These are phyloP conservation scores for Coemansia sp. DNA, from an alignment of 192 early-diverging fungal genomes.

Conservation along the genomic window DNA sequence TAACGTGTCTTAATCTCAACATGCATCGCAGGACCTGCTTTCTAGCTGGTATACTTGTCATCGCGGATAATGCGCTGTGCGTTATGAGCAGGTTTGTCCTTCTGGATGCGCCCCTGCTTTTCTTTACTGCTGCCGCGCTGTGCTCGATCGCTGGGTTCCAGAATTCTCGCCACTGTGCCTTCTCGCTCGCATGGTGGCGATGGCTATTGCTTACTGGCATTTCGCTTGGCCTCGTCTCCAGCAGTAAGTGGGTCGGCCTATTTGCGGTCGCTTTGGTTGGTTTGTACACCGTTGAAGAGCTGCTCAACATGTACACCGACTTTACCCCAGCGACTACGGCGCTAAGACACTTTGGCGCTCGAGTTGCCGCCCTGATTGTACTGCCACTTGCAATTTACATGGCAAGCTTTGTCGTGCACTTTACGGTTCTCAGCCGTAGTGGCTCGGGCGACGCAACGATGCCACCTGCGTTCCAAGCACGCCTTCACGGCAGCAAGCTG, in stretches of 20 bases:
- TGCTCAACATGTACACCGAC: constrained; percentile 77
- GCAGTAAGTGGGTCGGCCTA: constrained; percentile 95
- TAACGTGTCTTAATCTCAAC: constrained; percentile 64
- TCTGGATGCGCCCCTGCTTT: constrained; percentile 71
- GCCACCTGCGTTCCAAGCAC: constrained; percentile 84
- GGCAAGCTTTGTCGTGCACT: constrained; percentile 90
- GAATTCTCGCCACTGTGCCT: constrained; percentile 56
- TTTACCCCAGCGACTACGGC: constrained; percentile 45
- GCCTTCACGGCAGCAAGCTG: constrained; percentile 75
- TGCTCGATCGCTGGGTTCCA: constrained; percentile 62
- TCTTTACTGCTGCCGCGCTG: constrained; percentile 62
- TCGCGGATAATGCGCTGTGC: constrained; percentile 64
- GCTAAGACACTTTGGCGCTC: constrained; percentile 74
- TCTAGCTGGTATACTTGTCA: constrained; percentile 60
- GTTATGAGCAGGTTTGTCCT: constrained; percentile 70
- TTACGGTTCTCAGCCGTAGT: constrained; percentile 73
- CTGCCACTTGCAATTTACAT: constrained; percentile 81
- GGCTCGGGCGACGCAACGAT: constrained; percentile 94
- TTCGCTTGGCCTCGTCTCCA: constrained; percentile 63
- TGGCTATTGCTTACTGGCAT: constrained; percentile 66
- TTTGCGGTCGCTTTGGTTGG: constrained; percentile 90
- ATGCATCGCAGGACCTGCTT: constrained; percentile 53
- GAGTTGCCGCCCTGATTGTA: constrained; percentile 79
- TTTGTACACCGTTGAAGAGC: constrained; percentile 85
- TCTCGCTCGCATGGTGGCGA: constrained; percentile 66